Conservation (phyloP, 495 filamentous ascomycete genomes). For the Clavariopsis aquatica region DNA sequence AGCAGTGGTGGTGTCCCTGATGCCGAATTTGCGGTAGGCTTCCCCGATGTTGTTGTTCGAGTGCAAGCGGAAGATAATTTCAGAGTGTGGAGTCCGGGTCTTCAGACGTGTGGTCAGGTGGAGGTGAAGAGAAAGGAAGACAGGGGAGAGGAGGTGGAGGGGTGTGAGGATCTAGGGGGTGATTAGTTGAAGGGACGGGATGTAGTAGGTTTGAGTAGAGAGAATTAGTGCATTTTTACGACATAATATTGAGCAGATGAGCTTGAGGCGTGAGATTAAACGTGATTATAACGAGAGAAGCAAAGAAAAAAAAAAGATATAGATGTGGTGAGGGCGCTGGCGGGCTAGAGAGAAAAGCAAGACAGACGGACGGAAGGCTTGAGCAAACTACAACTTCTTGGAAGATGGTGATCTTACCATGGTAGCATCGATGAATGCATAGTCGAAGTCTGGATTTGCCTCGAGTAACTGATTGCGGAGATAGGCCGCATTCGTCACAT, state of each 20-base stretch:
- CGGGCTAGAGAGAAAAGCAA: background rate
- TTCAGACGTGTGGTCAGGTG: slow-evolving; percentile 61
- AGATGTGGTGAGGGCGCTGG: too few species aligned
- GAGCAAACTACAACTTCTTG: background rate
- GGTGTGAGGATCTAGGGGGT: slow-evolving; percentile 61
- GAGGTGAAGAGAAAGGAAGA: slow-evolving; percentile 75
- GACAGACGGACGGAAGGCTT: background rate
- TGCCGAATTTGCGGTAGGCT: slow-evolving; percentile 84
- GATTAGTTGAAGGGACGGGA: background rate
- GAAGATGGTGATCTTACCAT: slow-evolving; percentile 50
- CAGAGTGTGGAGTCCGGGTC: slow-evolving; percentile 88
- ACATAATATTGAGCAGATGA: too few species aligned
- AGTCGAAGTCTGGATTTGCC: slow-evolving; percentile 81
- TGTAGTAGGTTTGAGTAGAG: too few species aligned
- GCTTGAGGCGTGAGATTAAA: too few species aligned
- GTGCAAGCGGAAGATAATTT: slow-evolving; percentile 81
- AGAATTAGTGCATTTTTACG: too few species aligned
- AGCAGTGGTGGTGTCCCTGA: slow-evolving; percentile 65
- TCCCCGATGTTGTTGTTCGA: slow-evolving; percentile 91
- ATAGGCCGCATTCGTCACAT: slow-evolving; percentile 73
- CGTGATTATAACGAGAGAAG: too few species aligned
- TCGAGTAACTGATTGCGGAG: slow-evolving; percentile 78
- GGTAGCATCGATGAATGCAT: slow-evolving; percentile 86
- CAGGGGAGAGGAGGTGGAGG: slow-evolving; percentile 70
- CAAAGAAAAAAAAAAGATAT: too few species aligned